Conservation (phyloP, 2,329 filamentous ascomycete genomes). For the Diaporthe vaccinii region DNA sequence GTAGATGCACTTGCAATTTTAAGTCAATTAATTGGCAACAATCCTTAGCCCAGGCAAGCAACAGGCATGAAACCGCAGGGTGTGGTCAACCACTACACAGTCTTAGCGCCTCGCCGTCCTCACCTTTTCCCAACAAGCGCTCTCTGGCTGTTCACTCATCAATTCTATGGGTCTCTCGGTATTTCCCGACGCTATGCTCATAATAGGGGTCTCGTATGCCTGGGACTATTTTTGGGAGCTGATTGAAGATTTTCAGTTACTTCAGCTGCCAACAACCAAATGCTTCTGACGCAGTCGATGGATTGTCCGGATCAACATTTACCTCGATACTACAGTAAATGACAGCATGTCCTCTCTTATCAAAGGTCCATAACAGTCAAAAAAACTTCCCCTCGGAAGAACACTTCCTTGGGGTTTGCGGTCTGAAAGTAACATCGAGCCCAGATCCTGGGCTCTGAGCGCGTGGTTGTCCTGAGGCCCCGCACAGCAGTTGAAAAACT, state of each 20-base stretch:
- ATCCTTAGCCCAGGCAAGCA: background rate
- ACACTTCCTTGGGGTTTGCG: background rate
- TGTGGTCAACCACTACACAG: background rate
- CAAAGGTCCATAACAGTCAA: background rate
- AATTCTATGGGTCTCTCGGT: background rate
- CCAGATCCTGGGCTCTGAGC: background rate
- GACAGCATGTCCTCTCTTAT: too few relatives aligned
- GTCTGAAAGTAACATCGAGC: background rate
- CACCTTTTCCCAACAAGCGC: background rate
- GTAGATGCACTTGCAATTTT: background rate
- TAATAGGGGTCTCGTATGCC: background rate
- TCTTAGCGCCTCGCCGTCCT: background rate
- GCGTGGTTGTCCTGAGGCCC: background rate
- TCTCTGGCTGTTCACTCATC: background rate
- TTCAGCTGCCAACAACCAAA: background rate
- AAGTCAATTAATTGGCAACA: background rate
- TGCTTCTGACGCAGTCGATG: background rate
- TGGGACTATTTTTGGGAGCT: background rate
- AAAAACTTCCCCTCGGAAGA: background rate
- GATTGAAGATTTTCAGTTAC: too few relatives aligned
- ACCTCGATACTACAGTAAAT: too few relatives aligned
- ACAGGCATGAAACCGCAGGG: background rate
- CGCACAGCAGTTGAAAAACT: background rate
- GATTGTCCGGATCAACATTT: background rate
- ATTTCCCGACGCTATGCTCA: too few relatives aligned